Base-by-base conservation (phyloP, 73 alveolate genomes). In the Paramecium primaurelia region DNA sequence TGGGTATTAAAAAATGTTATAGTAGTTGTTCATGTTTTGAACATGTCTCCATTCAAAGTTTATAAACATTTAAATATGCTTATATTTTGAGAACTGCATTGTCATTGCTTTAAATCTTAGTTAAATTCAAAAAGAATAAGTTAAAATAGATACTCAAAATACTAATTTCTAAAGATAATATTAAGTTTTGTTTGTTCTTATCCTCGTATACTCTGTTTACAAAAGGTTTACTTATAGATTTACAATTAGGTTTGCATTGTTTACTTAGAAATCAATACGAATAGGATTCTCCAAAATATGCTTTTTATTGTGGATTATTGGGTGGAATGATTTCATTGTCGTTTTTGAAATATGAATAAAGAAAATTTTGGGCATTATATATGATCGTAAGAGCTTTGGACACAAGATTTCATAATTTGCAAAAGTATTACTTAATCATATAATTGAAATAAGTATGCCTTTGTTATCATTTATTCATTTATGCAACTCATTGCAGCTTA, bases 291-390 rank as follows among this genome's bases (percentile, higher is more conserved):
- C 54, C 54, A 9, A 73, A 30, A 3, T 73, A 73, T 73, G 87
- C 87, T 37, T 73, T 73, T 73, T 73, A 73, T 38, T 14, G 60
- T 37, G 87, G 87, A 2, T 38, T 34, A 12, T 8, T 73, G 9
- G 87, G 60, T 12, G 87, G 87, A 73, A 37, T 73, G 34, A 30
- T 73, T 1, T 73, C 87, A 38, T 37, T 73, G 14, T 36, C 47
- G 0, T 73, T 73, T 73, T 6, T 73, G 14, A 40, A 73, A 73
- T 32, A 36, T 36, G 47, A 73, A 1, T 14, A 73, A 36, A 36
- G 91, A 42, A 80, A 80, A 44, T 45, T 49, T 26, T 80, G 44
- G 47, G 91, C 91, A 20, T 47, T 80, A 25, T 80, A 80, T 80
- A 45, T 80, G 75, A 45, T 80, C 20, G 91, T 80, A 4, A 80